Evolutionary conservation across 2,329 filamentous ascomycete genomes (phyloP).

Genomic region (Drechmeria coniospora): DNA sequence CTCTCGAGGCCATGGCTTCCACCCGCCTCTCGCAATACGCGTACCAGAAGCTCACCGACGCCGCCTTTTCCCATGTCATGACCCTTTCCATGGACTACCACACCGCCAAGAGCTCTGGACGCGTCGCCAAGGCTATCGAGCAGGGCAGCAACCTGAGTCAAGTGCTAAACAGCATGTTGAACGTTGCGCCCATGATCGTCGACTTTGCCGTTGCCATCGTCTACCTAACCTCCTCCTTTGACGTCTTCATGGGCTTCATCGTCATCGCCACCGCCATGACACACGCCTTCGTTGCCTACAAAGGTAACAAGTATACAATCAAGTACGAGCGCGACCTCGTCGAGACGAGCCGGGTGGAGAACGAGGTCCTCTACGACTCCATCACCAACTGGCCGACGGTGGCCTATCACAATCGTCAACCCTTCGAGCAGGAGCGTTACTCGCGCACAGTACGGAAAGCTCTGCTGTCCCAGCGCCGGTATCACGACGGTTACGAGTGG

Average conservation of each 20-base stretch:
- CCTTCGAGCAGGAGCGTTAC: constrained; percentile 9
- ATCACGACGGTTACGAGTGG: constrained; percentile 3
- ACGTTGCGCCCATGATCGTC: constrained; percentile 6
- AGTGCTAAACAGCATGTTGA: constrained; percentile 35
- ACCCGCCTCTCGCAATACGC: constrained; percentile 11
- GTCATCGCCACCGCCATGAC: constrained; percentile 5
- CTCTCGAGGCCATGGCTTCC: constrained; percentile 6
- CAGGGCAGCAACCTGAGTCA: constrained; percentile 43
- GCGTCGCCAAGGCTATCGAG: constrained; percentile 44
- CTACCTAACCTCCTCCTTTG: constrained; percentile 43
- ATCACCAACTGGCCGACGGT: constrained; percentile 36
- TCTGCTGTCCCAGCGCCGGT: constrained; percentile 3
- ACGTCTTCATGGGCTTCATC: constrained; percentile 8
- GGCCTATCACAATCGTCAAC: constrained; percentile 16
- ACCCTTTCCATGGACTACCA: constrained; percentile 54
- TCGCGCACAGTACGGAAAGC: constrained; percentile 4
- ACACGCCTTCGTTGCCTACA: constrained; percentile 6
- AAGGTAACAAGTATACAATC: constrained; percentile 5
- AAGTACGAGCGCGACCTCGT: constrained; percentile 4
- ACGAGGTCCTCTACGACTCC: constrained; percentile 8
- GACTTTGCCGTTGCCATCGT: constrained; percentile 32
- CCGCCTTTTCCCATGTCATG: constrained; percentile 51
- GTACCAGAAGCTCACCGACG: constrained; percentile 34
- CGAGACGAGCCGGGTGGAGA: constrained; percentile 6
- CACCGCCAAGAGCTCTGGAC: constrained; percentile 44